phyloP scores from a whole-genome alignment of 495 filamentous ascomycete species.

The Xylaria acuta region DNA sequence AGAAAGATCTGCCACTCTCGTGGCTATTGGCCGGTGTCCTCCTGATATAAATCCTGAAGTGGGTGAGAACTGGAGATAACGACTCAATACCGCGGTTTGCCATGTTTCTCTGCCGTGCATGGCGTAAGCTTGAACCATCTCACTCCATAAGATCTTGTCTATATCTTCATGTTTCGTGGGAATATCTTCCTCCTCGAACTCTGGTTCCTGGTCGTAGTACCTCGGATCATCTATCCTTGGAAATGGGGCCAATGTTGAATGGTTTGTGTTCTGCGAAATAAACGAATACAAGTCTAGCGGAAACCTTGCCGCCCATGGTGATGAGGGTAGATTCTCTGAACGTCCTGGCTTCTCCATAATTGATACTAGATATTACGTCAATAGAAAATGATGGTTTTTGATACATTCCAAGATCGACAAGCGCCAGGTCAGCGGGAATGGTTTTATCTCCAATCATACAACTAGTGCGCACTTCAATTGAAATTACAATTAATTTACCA shows the following conservation, averaged over 20 bases:
- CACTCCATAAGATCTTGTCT: not conserved
- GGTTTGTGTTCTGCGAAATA: not conserved
- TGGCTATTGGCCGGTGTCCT: not conserved
- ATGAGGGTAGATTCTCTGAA: not conserved
- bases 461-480: not conserved
- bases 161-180: not conserved
- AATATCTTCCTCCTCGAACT: not conserved
- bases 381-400: not conserved
- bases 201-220: not conserved
- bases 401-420: not conserved
- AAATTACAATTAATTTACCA: not conserved
- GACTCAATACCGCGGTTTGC: not conserved
- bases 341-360: not conserved
- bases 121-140: not conserved
- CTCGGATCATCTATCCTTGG: conserved; percentile 2
- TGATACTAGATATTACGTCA: not conserved
- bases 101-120: not conserved
- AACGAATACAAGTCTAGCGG: not conserved
- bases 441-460: not conserved
- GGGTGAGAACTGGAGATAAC: not conserved
- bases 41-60: not conserved
- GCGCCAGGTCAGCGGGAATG: not conserved
- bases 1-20: not conserved
- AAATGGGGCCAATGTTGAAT: not conserved
- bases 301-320: not conserved